Conservation (phyloP, 139 green algal species). For the Asterochloris sp. region DNA sequence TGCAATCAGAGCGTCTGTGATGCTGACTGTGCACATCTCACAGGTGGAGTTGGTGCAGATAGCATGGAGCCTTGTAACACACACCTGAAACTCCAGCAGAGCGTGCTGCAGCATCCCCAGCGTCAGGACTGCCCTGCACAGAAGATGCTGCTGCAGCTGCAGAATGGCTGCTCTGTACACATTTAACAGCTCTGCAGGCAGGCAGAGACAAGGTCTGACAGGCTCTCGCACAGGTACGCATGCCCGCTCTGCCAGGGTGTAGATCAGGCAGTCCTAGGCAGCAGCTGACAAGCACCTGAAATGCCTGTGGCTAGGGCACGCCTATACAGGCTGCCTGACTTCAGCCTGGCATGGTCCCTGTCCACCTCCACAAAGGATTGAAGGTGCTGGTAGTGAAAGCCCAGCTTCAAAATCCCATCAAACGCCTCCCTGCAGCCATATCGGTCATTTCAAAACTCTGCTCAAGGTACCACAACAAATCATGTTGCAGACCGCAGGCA, state of each 20-base stretch:
- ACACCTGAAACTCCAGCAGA: conserved; percentile 56
- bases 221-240: neutral
- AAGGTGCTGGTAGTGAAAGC: conserved; percentile 61
- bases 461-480: neutral
- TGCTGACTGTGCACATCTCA: too few species aligned
- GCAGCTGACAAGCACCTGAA: conserved; percentile 28
- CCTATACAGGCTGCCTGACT: conserved; percentile 49
- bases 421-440: conserved; percentile 52
- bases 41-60: too few species aligned
- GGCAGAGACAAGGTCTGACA: neutral
- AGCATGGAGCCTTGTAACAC: neutral
- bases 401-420: conserved; percentile 56
- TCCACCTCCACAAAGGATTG: conserved; percentile 58
- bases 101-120: conserved; percentile 60
- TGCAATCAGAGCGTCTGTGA: too few species aligned
- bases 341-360: neutral
- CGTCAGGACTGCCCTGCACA: conserved; percentile 19
- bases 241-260: neutral
- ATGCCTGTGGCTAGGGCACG: conserved; percentile 66
- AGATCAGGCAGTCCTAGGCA: neutral
- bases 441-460: too few species aligned
- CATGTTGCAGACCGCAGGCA: neutral
- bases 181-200: conserved; percentile 69
- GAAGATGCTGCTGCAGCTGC: conserved; percentile 59
- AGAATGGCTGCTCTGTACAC: conserved; percentile 72